These are phyloP conservation scores for Berkeleyomyces rouxiae DNA, from an alignment of 2,329 filamentous ascomycete species.

Conservation along the genomic window DNA sequence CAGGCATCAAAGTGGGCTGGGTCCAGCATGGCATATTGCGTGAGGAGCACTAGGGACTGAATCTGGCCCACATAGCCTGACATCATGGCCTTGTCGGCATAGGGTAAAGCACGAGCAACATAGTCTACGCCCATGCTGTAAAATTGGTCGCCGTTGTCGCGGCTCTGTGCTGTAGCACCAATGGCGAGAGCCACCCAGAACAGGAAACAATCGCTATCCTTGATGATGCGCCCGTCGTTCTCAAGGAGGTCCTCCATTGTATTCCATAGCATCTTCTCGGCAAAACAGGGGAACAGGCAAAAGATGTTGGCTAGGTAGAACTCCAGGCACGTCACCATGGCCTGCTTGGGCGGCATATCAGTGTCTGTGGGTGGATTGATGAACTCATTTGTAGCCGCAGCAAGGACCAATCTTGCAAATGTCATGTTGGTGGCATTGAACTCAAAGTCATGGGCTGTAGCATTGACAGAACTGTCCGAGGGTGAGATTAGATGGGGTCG, in stretches of 20 bases:
- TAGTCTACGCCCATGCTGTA: slow-evolving; percentile 40
- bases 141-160: slow-evolving; percentile 47
- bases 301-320: slow-evolving; percentile 76
- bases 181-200: slow-evolving; percentile 83
- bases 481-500: not conserved
- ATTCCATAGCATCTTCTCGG: slow-evolving; percentile 60
- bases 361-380: slow-evolving; percentile 44
- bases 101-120: slow-evolving; percentile 48
- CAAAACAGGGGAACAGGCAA: slow-evolving; percentile 64
- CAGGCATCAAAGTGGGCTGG: slow-evolving; percentile 85
- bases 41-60: slow-evolving; percentile 70
- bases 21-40: slow-evolving; percentile 79
- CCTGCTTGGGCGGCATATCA: slow-evolving; percentile 43
- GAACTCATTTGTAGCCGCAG: slow-evolving; percentile 60
- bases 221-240: slow-evolving; percentile 42
- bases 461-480: slow-evolving; percentile 62
- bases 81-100: slow-evolving; percentile 67
- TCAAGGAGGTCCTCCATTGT: slow-evolving; percentile 72
- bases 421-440: slow-evolving; percentile 79
- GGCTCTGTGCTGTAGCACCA: slow-evolving; percentile 56
- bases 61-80: slow-evolving; percentile 76
- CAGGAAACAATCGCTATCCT: slow-evolving; percentile 64
- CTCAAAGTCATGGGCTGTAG: slow-evolving; percentile 85
- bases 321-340: slow-evolving; percentile 42
- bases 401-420: slow-evolving; percentile 74